Evolutionary conservation across 2,329 filamentous ascomycete species (phyloP), one percentile per base, ranked within the genome.

Genomic region (Cladosporium sp.): DNA sequence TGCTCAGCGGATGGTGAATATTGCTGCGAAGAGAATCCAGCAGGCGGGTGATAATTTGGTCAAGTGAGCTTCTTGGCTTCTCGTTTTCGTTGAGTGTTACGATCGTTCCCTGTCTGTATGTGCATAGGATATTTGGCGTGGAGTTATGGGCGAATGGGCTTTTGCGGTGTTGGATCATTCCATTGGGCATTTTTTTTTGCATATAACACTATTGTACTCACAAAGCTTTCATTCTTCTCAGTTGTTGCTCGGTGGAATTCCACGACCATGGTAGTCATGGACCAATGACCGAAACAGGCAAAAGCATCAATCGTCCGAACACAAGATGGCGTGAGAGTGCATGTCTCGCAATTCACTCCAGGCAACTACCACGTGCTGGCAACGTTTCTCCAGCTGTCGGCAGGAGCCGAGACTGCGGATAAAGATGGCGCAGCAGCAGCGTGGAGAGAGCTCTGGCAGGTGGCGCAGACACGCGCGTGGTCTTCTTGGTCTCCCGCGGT

Each of bases 1-100:
- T 12, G 88, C 89, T 3, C 84, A 88, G 67, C 73, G 77, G 55
- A 83, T 88, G 69, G 81, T 95, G 28, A 78, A 87, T 63, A 90
- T 87, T 72, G 87, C 89, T 22, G 88, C 90, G 1, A 76, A 75
- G 10, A 85, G 90, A 47, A 75, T 97, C 55, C 78, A 76, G 54
- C 73, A 77, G 51, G 90, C 91, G 28, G 83, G 80, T 39, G 73
- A 76, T 53, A 74, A 37, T 17, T 25, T 55, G 32, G 28, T 37
- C 9, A 47, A 45, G 52, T 55, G 39, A 55, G 8, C 28, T 10
- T 42, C 8, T 25, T 20, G n/a, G 17, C 4, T 3, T 7, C 0
- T 34, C 10, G 17, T 12, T 19, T 47, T 34, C 28, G 1, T 35
- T 45, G 42, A 10, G 6, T 35, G 6, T 47, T 9, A 50, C 3